These are phyloP conservation scores for Penicillium angulare DNA, from an alignment of 495 filamentous ascomycete species.

Conservation along the genomic window DNA sequence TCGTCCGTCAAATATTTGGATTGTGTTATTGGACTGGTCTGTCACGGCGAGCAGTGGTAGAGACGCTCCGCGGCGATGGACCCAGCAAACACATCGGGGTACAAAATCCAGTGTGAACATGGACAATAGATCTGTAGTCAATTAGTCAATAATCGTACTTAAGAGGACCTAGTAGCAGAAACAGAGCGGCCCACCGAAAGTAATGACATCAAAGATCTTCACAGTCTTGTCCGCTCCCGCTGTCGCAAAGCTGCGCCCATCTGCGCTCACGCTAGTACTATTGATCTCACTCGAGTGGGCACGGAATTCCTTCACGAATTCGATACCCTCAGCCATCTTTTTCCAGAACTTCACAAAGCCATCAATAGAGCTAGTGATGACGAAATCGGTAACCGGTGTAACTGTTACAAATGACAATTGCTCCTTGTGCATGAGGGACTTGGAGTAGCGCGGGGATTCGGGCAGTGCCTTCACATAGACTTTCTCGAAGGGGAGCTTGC, in stretches of 20 bases:
- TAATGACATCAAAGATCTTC: conserved; percentile 95
- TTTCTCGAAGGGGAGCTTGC: conserved; percentile 90
- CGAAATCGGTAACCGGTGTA: conserved; percentile 86
- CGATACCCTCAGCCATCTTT: conserved; percentile 84
- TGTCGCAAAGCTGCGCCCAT: conserved; percentile 93
- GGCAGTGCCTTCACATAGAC: conserved; percentile 91
- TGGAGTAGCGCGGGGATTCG: conserved; percentile 79
- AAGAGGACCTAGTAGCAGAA: not conserved
- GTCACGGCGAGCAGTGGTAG: conserved; percentile 87
- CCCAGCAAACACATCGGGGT: conserved; percentile 86
- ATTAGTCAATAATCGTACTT: not conserved
- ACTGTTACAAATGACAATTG: conserved; percentile 82
- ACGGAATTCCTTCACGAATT: conserved; percentile 97
- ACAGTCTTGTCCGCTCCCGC: conserved; percentile 82
- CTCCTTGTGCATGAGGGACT: conserved; percentile 98
- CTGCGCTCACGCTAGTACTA: conserved; percentile 76
- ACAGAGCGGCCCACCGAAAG: conserved; percentile 59
- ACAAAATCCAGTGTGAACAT: conserved; percentile 72
- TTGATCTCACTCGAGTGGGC: conserved; percentile 85
- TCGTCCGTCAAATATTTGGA: conserved; percentile 85
- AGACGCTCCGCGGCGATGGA: conserved; percentile 84
- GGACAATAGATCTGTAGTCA: conserved; percentile 66
- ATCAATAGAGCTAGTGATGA: conserved; percentile 90
- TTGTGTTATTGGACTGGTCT: conserved; percentile 65
- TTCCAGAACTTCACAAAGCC: conserved; percentile 99